phyloP scores from a whole-genome alignment of 2,329 filamentous ascomycete genomes.

The Fusarium sp. region DNA sequence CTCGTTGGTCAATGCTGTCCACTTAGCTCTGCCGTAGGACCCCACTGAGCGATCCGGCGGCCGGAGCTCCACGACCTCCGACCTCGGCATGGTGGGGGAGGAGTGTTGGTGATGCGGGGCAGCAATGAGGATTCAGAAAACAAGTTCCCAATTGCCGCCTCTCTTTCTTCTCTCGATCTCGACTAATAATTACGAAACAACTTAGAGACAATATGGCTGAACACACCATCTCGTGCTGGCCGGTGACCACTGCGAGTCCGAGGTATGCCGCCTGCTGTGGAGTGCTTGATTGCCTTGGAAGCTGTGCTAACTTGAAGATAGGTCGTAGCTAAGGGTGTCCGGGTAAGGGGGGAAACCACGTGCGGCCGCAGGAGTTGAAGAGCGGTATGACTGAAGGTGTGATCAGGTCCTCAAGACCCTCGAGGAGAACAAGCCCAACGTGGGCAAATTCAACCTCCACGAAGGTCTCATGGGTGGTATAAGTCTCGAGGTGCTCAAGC shows the following conservation, averaged over 20 bases:
- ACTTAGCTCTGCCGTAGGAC: constrained; percentile 31
- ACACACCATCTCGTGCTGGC: constrained; percentile 82
- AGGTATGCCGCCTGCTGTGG: constrained; percentile 64
- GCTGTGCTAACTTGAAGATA: constrained; percentile 40
- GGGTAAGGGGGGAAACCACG: constrained; percentile 65
- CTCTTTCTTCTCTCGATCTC: constrained; percentile 1
- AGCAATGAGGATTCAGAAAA: constrained; percentile 31
- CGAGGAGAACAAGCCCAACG: constrained; percentile 75
- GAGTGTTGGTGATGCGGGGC: constrained; percentile 42
- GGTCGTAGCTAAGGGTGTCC: constrained; percentile 87
- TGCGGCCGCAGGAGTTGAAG: neutral
- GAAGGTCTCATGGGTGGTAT: constrained; percentile 92
- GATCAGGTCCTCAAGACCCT: constrained; percentile 80
- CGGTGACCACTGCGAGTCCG: constrained; percentile 87
- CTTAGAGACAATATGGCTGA: constrained; percentile 64
- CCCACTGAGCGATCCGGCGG: constrained; percentile 35
- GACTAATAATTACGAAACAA: neutral
- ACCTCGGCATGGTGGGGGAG: constrained; percentile 53
- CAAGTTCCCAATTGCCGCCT: constrained; percentile 11
- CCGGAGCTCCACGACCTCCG: constrained; percentile 45
- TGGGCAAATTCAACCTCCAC: constrained; percentile 86
- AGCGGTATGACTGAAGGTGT: neutral
- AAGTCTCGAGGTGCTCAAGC: constrained; percentile 53
- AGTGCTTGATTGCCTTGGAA: constrained; percentile 12
- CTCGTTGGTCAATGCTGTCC: constrained; percentile 39